These are phyloP conservation scores for Epichloe sibirici DNA, from an alignment of 2,329 filamentous ascomycete genomes.

Conservation along the genomic window DNA sequence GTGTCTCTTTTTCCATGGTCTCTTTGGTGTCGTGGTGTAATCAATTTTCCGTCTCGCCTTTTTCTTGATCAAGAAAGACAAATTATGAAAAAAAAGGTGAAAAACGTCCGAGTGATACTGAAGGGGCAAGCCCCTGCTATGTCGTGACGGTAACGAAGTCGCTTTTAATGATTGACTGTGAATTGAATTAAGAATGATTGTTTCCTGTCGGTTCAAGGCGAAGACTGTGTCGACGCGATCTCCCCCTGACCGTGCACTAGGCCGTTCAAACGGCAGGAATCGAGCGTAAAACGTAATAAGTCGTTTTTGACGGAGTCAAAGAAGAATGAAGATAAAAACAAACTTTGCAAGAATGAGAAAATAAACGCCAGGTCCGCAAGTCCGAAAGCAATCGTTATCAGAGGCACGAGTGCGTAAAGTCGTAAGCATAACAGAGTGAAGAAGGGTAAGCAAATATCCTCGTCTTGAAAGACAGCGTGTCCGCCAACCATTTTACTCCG, in stretches of 20 bases:
- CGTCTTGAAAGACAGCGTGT: background rate
- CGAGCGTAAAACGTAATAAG: background rate
- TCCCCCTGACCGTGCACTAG: background rate
- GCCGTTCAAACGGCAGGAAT: background rate
- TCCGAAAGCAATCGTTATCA: constrained; percentile 22
- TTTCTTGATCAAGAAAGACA: background rate
- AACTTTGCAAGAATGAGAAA: constrained; percentile 1
- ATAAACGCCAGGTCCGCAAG: constrained; percentile 7
- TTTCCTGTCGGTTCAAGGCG: background rate
- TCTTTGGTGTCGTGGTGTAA: background rate
- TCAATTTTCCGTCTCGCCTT: background rate
- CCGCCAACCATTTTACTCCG: background rate
- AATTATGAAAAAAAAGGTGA: background rate
- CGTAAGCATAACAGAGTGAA: constrained; percentile 18
- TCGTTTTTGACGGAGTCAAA: background rate
- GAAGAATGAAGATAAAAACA: constrained; percentile 1
- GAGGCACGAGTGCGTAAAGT: constrained; percentile 25
- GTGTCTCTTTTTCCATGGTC: background rate
- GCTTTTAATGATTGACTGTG: constrained; percentile 26
- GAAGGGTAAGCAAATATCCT: constrained; percentile 11
- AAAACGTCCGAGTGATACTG: constrained; percentile 1
- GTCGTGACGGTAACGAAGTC: constrained; percentile 19
- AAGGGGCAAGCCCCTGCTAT: constrained; percentile 10
- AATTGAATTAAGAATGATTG: constrained; percentile 22
- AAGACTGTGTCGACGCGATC: background rate